Evolutionary conservation across 108 stramenopile genomes (phyloP).

Genomic region (Conticribra guillardii): DNA sequence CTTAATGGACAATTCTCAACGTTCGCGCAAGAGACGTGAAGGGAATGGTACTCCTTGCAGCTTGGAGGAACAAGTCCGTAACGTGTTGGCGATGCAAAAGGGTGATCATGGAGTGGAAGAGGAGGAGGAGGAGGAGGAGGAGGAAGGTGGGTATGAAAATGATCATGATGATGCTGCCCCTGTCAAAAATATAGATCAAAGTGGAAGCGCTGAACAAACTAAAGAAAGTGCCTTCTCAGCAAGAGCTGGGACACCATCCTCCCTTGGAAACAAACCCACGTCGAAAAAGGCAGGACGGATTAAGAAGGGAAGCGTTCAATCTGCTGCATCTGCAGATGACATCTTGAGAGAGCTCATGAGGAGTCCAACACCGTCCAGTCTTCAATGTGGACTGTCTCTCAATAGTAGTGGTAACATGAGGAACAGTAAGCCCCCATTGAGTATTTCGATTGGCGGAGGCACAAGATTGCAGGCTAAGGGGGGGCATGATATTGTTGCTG

Average conservation of each 20-base stretch:
- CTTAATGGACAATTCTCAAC: background rate
- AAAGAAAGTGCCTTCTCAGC: too few relatives aligned
- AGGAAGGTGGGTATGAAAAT: conserved; percentile 1
- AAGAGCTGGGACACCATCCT: background rate
- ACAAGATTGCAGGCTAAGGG: too few relatives aligned
- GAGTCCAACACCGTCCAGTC: conserved; percentile 7
- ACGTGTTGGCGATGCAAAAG: conserved; percentile 24
- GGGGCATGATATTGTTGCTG: background rate
- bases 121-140: background rate
- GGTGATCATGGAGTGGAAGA: conserved; percentile 2
- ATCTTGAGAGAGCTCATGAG: conserved; percentile 25
- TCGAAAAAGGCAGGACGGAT: background rate
- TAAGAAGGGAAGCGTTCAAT: conserved; percentile 18
- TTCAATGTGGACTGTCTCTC: background rate
- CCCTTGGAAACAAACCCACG: background rate
- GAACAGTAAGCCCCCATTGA: conserved; percentile 4
- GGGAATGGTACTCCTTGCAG: background rate
- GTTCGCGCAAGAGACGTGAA: background rate
- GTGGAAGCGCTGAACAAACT: background rate
- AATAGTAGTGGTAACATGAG: conserved; percentile 1
- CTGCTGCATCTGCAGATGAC: conserved; percentile 34
- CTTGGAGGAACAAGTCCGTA: conserved; percentile 35
- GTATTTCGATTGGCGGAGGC: conserved; percentile 30
- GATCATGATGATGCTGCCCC: background rate
- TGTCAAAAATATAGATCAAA: background rate